phyloP scores from a whole-genome alignment of 129 eudicot genomes.

The Centaurea solstitialis region DNA sequence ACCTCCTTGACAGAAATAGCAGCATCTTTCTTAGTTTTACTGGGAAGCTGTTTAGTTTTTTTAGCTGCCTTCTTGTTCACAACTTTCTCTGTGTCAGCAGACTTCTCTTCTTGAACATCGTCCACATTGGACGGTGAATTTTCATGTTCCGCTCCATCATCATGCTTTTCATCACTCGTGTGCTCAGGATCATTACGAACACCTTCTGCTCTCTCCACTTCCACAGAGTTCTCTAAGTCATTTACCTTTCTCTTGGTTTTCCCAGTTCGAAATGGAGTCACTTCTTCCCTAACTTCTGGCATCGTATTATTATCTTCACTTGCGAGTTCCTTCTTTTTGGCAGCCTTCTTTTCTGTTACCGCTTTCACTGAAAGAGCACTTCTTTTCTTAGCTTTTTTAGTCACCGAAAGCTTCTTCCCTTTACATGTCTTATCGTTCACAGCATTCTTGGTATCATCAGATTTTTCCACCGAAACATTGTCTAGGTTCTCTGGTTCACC shows the following conservation, averaged over 20 bases:
- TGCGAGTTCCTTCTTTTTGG: slow-evolving; percentile 27
- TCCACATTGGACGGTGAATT: background rate
- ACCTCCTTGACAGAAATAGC: slow-evolving; percentile 12
- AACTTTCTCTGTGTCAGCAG: slow-evolving; percentile 7
- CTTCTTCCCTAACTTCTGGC: slow-evolving; percentile 28
- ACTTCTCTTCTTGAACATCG: background rate
- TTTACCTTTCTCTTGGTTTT: slow-evolving; percentile 23
- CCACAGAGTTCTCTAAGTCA: slow-evolving; percentile 18
- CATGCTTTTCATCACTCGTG: slow-evolving; percentile 2
- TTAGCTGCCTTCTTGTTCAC: slow-evolving; percentile 13
- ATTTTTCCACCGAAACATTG: slow-evolving; percentile 21
- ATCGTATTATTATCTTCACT: slow-evolving; percentile 24
- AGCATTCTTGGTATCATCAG: slow-evolving; percentile 22
- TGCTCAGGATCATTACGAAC: slow-evolving; percentile 13
- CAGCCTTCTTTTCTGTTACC: slow-evolving; percentile 20
- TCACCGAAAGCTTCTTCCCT: slow-evolving; percentile 34
- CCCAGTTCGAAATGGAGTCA: slow-evolving; percentile 9
- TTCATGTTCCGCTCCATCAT: background rate
- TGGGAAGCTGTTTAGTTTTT: slow-evolving; percentile 3
- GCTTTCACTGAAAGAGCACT: slow-evolving; percentile 17
- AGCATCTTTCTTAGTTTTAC: slow-evolving; percentile 26
- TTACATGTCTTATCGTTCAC: slow-evolving; percentile 25
- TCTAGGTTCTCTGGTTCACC: slow-evolving; percentile 1
- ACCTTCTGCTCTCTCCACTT: slow-evolving; percentile 14
- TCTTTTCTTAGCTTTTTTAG: slow-evolving; percentile 33